phyloP scores from a whole-genome alignment of 164 flowering plant species.

The Macadamia tetraphylla region DNA sequence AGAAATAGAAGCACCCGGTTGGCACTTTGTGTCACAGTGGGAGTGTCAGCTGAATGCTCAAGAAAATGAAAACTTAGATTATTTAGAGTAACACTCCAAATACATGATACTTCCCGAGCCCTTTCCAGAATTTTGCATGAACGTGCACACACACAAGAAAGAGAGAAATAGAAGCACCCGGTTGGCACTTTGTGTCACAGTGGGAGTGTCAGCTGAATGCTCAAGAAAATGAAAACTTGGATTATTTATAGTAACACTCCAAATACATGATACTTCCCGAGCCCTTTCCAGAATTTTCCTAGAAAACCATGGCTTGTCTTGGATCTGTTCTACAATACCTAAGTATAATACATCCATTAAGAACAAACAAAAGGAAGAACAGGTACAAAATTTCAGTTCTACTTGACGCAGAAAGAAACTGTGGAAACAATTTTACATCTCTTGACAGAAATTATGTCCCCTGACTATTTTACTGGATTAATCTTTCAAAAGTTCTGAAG shows the following conservation, averaged over 20 bases:
- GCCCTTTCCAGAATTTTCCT: neutral
- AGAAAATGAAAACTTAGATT: neutral
- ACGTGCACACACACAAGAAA: neutral
- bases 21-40: no score
- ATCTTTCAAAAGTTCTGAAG: neutral
- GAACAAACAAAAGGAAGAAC: slow-evolving; percentile 3
- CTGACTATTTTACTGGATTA: neutral
- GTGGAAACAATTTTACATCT: neutral
- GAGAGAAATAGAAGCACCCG: no score
- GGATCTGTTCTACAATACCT: slow-evolving; percentile 7
- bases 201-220: no score
- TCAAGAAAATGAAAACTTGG: neutral
- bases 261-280: neutral
- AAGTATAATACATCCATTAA: slow-evolving; percentile 7
- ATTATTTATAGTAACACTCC: neutral
- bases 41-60: no score
- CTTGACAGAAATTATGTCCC: neutral
- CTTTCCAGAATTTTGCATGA: neutral
- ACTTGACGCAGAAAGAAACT: neutral
- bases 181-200: no score
- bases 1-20: no score
- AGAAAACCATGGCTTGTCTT: slow-evolving; percentile 1
- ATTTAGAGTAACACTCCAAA: slow-evolving; percentile 3
- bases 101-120: neutral
- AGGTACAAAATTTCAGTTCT: neutral